Percentiles rank a stretch among this genome's conserved stretches.
phyloP scores from a whole-genome alignment of 768 basidiomycete species.

The Strobilomyces dryophilus region DNA sequence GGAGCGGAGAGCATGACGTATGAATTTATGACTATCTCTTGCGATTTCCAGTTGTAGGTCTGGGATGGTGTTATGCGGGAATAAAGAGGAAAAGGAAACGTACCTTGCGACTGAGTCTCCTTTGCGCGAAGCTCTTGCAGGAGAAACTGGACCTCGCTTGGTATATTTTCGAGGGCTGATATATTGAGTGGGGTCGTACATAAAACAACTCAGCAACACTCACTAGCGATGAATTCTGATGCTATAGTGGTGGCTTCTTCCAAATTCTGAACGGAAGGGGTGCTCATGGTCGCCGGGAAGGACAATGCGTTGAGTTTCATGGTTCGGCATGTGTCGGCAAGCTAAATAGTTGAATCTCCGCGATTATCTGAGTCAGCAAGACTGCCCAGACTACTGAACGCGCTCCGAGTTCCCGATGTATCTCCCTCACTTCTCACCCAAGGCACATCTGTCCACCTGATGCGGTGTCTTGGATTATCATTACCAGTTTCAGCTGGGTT shows the following conservation, averaged over 20 bases:
- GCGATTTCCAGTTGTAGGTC: slow-evolving; percentile 43
- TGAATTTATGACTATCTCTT: slow-evolving; percentile 40
- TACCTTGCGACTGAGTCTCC: slow-evolving; percentile 41
- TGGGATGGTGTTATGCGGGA: slow-evolving; percentile 9
- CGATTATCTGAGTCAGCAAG: slow-evolving; percentile 17
- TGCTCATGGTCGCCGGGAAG: slow-evolving; percentile 20
- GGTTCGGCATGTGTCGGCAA: slow-evolving; percentile 14
- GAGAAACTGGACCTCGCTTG: slow-evolving; percentile 44
- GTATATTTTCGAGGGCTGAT: slow-evolving; percentile 47
- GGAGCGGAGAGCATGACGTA: slow-evolving; percentile 39
- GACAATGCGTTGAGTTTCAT: not conserved
- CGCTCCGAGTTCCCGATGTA: too few species aligned
- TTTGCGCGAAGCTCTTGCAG: slow-evolving; percentile 46
- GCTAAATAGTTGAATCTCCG: slow-evolving; percentile 18
- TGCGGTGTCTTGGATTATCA: not conserved
- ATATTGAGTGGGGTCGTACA: not conserved
- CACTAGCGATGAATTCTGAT: slow-evolving; percentile 46
- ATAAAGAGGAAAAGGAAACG: not conserved
- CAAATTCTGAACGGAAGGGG: slow-evolving; percentile 34
- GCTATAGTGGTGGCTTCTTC: slow-evolving; percentile 49
- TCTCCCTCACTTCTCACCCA: not conserved
- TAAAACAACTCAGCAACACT: slow-evolving; percentile 13
- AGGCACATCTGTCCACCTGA: not conserved
- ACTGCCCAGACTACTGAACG: too few species aligned
- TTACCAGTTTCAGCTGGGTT: not conserved